phyloP scores from a whole-genome alignment of 257 asterid genomes.

The Nicotiana benthamiana region DNA sequence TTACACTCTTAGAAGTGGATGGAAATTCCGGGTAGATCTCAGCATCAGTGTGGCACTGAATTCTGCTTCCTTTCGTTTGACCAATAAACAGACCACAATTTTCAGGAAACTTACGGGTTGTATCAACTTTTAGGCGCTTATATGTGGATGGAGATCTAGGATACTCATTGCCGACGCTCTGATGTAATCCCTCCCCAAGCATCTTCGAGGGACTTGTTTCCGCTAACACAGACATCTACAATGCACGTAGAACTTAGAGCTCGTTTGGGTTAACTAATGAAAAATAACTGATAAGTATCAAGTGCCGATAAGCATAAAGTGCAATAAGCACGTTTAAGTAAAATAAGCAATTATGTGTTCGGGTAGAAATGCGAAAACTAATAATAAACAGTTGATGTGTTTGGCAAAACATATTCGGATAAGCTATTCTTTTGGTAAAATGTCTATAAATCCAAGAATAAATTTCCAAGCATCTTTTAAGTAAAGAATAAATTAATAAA shows the following conservation, averaged over 20 bases:
- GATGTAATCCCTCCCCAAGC: background rate
- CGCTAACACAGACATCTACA: background rate
- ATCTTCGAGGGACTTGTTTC: background rate
- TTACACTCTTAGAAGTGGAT: conserved; percentile 11
- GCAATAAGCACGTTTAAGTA: no score
- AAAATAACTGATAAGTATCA: no score
- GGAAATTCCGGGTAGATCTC: background rate
- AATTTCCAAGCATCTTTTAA: no score
- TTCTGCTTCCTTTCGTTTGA: background rate
- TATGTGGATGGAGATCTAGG: background rate
- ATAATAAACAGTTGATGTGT: no score
- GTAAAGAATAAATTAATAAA: no score
- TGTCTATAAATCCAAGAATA: no score
- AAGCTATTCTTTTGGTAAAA: no score
- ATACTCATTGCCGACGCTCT: background rate
- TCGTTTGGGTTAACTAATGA: no score
- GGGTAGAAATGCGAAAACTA: no score
- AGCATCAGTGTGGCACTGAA: background rate
- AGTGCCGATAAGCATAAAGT: no score
- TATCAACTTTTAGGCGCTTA: background rate
- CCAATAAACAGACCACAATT: background rate
- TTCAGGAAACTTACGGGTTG: background rate
- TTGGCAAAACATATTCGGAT: no score
- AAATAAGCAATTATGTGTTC: no score
- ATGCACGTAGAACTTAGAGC: background rate